These are phyloP conservation scores for Phycomyces nitens DNA, from an alignment of 192 early-diverging fungal genomes.

Conservation along the genomic window DNA sequence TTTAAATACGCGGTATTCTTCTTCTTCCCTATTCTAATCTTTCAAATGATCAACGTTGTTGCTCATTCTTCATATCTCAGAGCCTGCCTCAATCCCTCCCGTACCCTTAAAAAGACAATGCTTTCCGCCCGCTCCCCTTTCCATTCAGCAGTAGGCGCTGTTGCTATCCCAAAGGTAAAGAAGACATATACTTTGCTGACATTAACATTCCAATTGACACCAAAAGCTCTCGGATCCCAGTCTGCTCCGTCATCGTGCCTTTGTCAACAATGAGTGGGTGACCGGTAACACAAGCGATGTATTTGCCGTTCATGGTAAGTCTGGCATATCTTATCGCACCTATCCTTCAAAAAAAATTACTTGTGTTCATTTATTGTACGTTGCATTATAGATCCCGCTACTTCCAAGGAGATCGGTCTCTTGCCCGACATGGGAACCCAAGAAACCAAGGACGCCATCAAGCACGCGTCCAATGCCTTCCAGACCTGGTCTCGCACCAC, in stretches of 20 bases:
- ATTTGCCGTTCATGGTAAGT: conserved; percentile 53
- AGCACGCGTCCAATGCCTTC: conserved; percentile 57
- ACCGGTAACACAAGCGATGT: conserved; percentile 32
- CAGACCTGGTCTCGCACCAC: conserved; percentile 59
- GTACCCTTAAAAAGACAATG: conserved; percentile 3
- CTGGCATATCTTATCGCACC: neutral
- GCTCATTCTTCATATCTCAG: conserved; percentile 3
- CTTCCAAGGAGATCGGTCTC: conserved; percentile 53
- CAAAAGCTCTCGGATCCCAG: conserved; percentile 57
- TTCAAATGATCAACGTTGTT: conserved; percentile 3
- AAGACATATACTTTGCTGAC: neutral
- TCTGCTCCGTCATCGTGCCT: conserved; percentile 51
- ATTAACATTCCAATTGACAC: neutral
- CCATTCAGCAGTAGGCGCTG: neutral
- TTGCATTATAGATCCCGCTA: conserved; percentile 54
- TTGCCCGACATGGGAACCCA: conserved; percentile 62
- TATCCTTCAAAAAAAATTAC: neutral
- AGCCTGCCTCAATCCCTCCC: conserved; percentile 15
- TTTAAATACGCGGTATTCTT: neutral
- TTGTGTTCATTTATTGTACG: neutral
- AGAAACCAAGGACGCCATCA: conserved; percentile 56
- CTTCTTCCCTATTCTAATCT: neutral
- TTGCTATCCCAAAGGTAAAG: conserved; percentile 13
- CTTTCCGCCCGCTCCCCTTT: neutral
- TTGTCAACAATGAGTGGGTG: conserved; percentile 61